These are phyloP conservation scores for Scleromitrula shiraiana DNA, from an alignment of 2,329 filamentous ascomycete genomes.

Conservation along the genomic window DNA sequence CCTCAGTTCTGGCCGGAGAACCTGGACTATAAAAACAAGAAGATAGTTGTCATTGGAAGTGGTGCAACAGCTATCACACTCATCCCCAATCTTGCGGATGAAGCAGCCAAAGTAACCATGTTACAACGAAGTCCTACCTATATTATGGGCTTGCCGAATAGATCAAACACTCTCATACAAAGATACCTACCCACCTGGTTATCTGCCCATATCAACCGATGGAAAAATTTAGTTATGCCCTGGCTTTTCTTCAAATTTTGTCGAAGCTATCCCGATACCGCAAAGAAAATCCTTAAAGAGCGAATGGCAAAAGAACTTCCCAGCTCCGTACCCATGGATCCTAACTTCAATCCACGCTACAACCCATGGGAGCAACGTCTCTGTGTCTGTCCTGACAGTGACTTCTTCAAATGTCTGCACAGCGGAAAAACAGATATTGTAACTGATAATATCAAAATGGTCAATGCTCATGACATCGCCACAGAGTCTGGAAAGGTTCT, in stretches of 20 bases:
- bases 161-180: background rate
- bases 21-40: constrained; percentile 54
- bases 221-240: constrained; percentile 42
- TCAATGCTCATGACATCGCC: constrained; percentile 41
- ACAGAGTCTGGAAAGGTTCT: constrained; percentile 30
- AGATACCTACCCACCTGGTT: constrained; percentile 37
- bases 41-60: constrained; percentile 23
- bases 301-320: constrained; percentile 46
- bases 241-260: constrained; percentile 43
- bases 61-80: constrained; percentile 75
- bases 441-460: constrained; percentile 44
- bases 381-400: constrained; percentile 53
- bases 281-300: constrained; percentile 40
- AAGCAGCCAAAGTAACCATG: constrained; percentile 63
- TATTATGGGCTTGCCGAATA: constrained; percentile 40
- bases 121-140: constrained; percentile 71
- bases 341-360: constrained; percentile 58
- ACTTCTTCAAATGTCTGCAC: constrained; percentile 46
- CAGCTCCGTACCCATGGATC: constrained; percentile 42
- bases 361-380: constrained; percentile 68
- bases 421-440: constrained; percentile 39
- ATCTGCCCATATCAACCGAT: constrained; percentile 34
- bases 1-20: constrained; percentile 69
- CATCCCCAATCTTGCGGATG: constrained; percentile 57
- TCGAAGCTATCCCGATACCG: constrained; percentile 41